Conservation (phyloP, 129 eudicot genomes). For the Dittrichia graveolens region DNA sequence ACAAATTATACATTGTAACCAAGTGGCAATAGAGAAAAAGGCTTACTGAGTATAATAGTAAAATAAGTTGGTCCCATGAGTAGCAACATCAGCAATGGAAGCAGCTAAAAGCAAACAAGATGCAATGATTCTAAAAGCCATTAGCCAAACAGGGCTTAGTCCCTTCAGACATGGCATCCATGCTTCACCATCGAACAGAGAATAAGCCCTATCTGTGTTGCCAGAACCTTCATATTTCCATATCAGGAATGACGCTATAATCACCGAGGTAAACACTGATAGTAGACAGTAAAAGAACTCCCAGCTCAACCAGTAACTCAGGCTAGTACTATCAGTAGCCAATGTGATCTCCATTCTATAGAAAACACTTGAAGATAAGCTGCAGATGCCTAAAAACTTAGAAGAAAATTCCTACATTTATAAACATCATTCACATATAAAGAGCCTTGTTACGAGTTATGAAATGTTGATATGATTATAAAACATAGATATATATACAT, state of each 20-base stretch:
- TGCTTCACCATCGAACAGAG: constrained; percentile 54
- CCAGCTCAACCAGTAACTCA: constrained; percentile 93
- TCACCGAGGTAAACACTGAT: constrained; percentile 50
- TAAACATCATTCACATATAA: constrained; percentile 9
- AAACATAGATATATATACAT: not conserved
- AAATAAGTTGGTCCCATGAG: constrained; percentile 60
- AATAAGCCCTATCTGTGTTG: constrained; percentile 41
- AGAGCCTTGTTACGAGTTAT: not conserved
- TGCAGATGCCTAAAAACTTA: constrained; percentile 16
- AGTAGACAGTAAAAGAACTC: constrained; percentile 65
- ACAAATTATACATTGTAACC: not conserved
- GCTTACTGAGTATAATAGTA: constrained; percentile 89
- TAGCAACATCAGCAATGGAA: constrained; percentile 49
- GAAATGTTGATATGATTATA: not conserved
- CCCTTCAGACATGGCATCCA: constrained; percentile 86
- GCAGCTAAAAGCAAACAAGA: constrained; percentile 55
- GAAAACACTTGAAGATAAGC: constrained; percentile 3
- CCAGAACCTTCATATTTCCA: constrained; percentile 61
- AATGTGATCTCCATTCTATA: constrained; percentile 58
- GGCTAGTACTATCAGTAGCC: constrained; percentile 51
- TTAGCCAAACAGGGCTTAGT: constrained; percentile 60
- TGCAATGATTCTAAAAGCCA: constrained; percentile 65
- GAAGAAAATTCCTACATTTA: not conserved
- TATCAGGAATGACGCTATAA: constrained; percentile 45
- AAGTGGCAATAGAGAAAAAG: constrained; percentile 1